These are phyloP conservation scores for Apiotrichum laibachii DNA, from an alignment of 1,284 basidiomycete genomes.

Conservation along the genomic window DNA sequence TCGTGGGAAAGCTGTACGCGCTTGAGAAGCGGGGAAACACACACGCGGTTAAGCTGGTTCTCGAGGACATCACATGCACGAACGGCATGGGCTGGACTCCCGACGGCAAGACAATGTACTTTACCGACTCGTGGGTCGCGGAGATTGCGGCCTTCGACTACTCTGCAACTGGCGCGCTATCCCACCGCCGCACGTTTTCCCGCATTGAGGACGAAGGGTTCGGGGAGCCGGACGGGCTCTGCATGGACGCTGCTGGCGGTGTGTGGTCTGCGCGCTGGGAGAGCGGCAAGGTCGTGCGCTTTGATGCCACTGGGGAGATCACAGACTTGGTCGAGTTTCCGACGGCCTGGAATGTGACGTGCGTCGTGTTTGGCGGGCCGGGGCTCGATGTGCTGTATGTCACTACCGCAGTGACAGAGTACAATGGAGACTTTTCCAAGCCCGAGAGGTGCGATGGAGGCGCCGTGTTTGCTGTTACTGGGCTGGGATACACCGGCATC, in stretches of 20 bases:
- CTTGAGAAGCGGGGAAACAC: not conserved
- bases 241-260: constrained; percentile 21
- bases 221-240: constrained; percentile 27
- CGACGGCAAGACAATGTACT: constrained; percentile 26
- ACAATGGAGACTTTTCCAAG: constrained; percentile 11
- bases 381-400: constrained; percentile 32
- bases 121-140: constrained; percentile 26
- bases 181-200: constrained; percentile 19
- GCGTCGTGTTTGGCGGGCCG: constrained; percentile 31
- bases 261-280: constrained; percentile 29
- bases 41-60: constrained; percentile 7
- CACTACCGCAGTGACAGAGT: constrained; percentile 25
- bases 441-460: constrained; percentile 24
- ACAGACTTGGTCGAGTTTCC: constrained; percentile 24
- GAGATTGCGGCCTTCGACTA: constrained; percentile 28
- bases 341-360: constrained; percentile 26
- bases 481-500: constrained; percentile 26
- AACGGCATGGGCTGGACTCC: constrained; percentile 31
- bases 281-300: constrained; percentile 23
- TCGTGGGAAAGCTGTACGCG: constrained; percentile 19
- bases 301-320: constrained; percentile 18
- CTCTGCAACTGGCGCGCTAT: constrained; percentile 15
- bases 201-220: not conserved
- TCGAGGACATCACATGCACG: constrained; percentile 25
- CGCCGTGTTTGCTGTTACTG: constrained; percentile 26